Evolutionary conservation across 768 basidiomycete species (phyloP), one percentile per base, ranked within the genome.

Genomic region (Daedaleopsis nitida): DNA sequence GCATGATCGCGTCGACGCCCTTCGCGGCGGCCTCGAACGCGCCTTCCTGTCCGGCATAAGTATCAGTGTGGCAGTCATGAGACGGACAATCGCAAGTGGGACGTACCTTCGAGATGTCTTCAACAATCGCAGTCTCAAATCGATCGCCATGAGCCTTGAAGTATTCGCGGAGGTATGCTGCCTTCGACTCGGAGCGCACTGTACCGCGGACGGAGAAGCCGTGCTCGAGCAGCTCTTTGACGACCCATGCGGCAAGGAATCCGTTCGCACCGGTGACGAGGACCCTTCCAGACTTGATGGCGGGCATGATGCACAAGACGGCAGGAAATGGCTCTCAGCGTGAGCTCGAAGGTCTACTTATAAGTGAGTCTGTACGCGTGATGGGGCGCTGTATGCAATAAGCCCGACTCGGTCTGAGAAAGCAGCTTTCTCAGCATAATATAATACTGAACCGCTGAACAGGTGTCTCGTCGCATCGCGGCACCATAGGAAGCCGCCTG

Each of bases 11-110:
- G 37, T 79, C 75, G 11, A 81, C 78, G 8, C 73, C 81, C 66
- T 79, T 75, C 60, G 81, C 77, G 8, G 76, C 79, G n/a, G 79
- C 77, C 58, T 82, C 80, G 65, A 81, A 83, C 0, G 77, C 78
- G 38, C 58, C 63, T 19, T 64, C 62, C 70, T 69, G 48, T 34
- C 23, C 11, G 16, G 8, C 5, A 10, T 9, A 13, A 44, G 8
- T 39, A 13, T 49, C n/a, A n/a, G n/a, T n/a, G n/a, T n/a, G n/a
- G n/a, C n/a, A 19, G 10, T 14, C 19, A 17, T 34, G 4, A 10
- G 32, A 27, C 27, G 34, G 21, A n/a, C 10, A 6, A 27, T 8
- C 10, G 39, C n/a, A 19, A 24, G 17, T 45, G 9, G 17, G n/a
- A 2, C 38, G 51, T 19, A 78, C 79, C 67, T 73, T 67, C n/a